Base-by-base conservation (phyloP, 2,329 filamentous ascomycete species). In the Claviceps purpurea region DNA sequence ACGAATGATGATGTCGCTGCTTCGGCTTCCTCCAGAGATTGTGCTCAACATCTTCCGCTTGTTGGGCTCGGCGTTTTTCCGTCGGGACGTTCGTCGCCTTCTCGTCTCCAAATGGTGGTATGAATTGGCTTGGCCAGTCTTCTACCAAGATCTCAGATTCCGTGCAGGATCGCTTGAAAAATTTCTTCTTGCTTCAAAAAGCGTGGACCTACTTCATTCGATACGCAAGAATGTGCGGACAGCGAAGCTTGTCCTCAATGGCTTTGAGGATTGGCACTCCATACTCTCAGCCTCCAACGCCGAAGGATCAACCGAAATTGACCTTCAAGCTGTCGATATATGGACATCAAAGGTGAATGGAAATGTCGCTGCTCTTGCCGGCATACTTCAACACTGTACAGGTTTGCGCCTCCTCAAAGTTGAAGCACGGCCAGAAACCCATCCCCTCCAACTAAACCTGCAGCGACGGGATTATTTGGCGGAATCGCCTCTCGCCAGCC, bases 231-330 rank as follows among this genome's bases (percentile, higher is more conserved):
- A 52, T 37, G 47, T 52, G 16, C 40, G 1, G 41, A 47, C 53
- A 37, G 46, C 38, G 30, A 46, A 8, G 42, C 44, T 51, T 40
- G 20, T 24, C 41, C 30, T 54, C 14, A 37, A 52, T n/a, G 49
- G 43, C 37, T 51, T 56, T 39, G 50, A 53, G 45, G 14, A 53
- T 34, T 50, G 55, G 55, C 39, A 53, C 20, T 51, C 50, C n/a
- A 20, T 41, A 7, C 48, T 39, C 14, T 47, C 39, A 14, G 22
- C 11, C 34, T 41, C 40, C 13, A 46, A 6, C 50, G 22, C 16
- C n/a, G 20, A 18, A 34, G 49, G 51, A 51, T 14, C 26, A 5
- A 26, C 22, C 30, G 41, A 30, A 2, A 47, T 51, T n/a, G 34
- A 54, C 45, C 45, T 51, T 26, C 5, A 22, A 5, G 22, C 44